Percentiles rank a stretch among this genome's conserved stretches.
Conservation (phyloP, 306 rosid species). For the Fragaria iinumae region DNA sequence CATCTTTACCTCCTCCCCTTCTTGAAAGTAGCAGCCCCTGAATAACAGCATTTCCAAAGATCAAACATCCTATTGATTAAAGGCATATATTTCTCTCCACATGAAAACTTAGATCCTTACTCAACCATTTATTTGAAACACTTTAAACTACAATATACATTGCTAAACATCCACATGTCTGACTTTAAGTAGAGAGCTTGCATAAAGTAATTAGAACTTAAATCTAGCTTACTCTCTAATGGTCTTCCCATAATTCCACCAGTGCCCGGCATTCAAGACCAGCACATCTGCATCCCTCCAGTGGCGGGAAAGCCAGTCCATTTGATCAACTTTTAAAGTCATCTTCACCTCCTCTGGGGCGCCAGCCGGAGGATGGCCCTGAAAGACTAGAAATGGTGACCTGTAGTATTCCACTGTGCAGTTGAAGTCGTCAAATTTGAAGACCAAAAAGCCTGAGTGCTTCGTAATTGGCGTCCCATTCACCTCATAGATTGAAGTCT, state of each 20-base stretch:
- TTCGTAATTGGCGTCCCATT: conserved; percentile 74
- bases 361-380: conserved; percentile 69
- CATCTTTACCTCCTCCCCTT: conserved; percentile 64
- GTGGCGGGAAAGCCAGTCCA: conserved; percentile 64
- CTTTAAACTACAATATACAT: not conserved
- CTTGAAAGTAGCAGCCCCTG: conserved; percentile 88
- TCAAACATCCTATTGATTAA: conserved; percentile 20
- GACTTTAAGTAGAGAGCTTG: not conserved
- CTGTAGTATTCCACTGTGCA: conserved; percentile 86
- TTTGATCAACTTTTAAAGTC: conserved; percentile 62
- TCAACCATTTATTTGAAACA: not conserved
- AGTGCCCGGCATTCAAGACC: conserved; percentile 84
- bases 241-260: conserved; percentile 86
- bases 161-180: not conserved
- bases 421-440: conserved; percentile 75
- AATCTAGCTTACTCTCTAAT: conserved; percentile 49
- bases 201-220: conserved; percentile 6
- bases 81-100: not conserved
- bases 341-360: conserved; percentile 50
- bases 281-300: conserved; percentile 83
- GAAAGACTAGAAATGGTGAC: conserved; percentile 76
- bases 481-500: conserved; percentile 60
- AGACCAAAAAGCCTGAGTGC: conserved; percentile 76
- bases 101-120: not conserved
- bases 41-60: conserved; percentile 20